Percentiles rank a stretch among this genome's conserved stretches.
Evolutionary conservation across 306 rosid genomes (phyloP).

Genomic region (Castanea sativa): DNA sequence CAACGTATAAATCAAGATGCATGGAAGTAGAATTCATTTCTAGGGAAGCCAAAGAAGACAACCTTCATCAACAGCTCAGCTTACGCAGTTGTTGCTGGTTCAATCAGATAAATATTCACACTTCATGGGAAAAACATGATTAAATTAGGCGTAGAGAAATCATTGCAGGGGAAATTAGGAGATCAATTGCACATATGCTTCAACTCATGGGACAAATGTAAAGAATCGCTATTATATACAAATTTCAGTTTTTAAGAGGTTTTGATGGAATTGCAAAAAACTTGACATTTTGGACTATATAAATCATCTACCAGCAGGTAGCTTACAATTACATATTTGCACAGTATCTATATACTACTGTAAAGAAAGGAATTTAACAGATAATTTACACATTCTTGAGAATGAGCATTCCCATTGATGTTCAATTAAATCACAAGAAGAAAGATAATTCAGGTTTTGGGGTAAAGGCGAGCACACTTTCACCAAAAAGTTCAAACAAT

Average conservation of each 20-base stretch:
- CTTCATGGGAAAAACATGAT: background rate
- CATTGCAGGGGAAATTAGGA: background rate
- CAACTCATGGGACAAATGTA: background rate
- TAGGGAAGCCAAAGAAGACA: no score
- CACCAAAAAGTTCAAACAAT: conserved; percentile 63
- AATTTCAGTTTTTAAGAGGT: background rate
- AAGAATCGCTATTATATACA: background rate
- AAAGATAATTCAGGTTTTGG: conserved; percentile 63
- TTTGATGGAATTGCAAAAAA: background rate
- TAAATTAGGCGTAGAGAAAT: no score
- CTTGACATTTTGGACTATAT: conserved; percentile 8
- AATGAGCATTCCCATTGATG: conserved; percentile 8
- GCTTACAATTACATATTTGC: conserved; percentile 20
- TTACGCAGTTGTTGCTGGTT: background rate
- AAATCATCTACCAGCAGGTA: conserved; percentile 4
- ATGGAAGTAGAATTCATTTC: no score
- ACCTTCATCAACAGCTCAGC: no score
- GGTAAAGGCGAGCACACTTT: conserved; percentile 52
- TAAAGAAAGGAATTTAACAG: background rate
- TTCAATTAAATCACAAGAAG: conserved; percentile 51
- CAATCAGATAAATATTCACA: background rate
- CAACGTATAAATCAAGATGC: no score
- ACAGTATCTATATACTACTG: background rate
- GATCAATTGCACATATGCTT: background rate
- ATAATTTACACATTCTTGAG: conserved; percentile 11